Base-by-base conservation (phyloP, 257 asterid species). In the Forsythia viridissima region DNA sequence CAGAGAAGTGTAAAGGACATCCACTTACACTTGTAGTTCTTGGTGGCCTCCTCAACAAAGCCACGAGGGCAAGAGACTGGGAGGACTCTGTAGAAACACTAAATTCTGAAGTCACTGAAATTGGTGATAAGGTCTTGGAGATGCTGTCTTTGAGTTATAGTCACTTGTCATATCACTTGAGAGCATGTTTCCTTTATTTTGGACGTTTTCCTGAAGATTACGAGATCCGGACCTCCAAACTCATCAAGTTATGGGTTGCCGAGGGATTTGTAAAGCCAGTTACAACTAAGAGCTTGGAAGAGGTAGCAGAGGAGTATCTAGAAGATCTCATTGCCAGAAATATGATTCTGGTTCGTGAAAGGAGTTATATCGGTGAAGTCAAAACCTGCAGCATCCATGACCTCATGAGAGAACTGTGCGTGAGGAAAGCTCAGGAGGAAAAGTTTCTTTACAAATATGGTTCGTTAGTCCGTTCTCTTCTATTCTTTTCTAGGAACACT, bases 381-480 rank as follows among this genome's bases (percentile, higher is more conserved):
- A 75, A 75, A 75, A 61, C 71, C 8, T 57, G 55, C 15, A n/a
- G 34, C 43, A 42, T 63, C 63, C 73, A 76, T 65, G 73, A 76
- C 4, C 13, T 76, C 43, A 12, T 63, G 79, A 18, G 79, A 24
- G 73, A 65, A 15, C 75, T 70, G 70, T 82, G 83, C 65, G n/a
- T 77, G 20, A 79, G 77, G 73, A 77, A 80, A 77, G 79, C 83
- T 18, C 21, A 39, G 39, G 80, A 73, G 30, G 81, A 80, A 71
- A 80, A 75, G 11, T 77, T 85, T 77, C 73, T 82, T 30, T 30
- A 30, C 34, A 30, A 30, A 30, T 30, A 30, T 30, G 34, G 34
- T 30, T 30, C 34, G 34, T 30, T 30, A 30, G 34, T 30, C 34
- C 34, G 34, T 43, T 71, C 70, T 55, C 42, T 73, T 71, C 61